Evolutionary conservation across 495 filamentous ascomycete genomes (phyloP), one percentile per base, ranked within the genome.

Genomic region (Clavariopsis aquatica): DNA sequence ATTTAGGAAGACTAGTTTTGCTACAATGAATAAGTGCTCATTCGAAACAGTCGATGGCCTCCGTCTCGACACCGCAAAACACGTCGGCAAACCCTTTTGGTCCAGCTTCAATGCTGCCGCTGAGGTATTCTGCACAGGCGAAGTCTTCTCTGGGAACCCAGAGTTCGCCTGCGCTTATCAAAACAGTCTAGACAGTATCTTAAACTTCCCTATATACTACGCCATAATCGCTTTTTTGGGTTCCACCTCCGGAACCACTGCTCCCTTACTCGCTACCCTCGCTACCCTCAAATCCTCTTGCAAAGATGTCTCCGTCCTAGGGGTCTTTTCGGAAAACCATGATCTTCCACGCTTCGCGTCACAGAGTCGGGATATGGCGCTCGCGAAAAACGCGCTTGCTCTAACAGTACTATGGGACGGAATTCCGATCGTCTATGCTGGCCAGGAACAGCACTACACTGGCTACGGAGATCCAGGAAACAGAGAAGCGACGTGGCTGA

Each of bases 321-420:
- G 89, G 31, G 86, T 80, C 3, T 95, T 95, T 75, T 61, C 86
- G 15, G 90, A 93, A 68, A 95, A 95, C 69, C 91, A 95, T 69
- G 90, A 95, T 73, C 81, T 70, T 0, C 72, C 69, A 0, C 74
- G 73, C 28, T 71, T 75, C 61, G 70, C 65, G 24, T 65, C 47
- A 4, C 45, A 67, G 1, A 75, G 63, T 26, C 45, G 52, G 23
- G 72, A 75, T 49, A 78, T 80, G 43, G 76, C 84, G 2, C 79
- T 87, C 3, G 79, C 85, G 28, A 85, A 85, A 73, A 89, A 93
- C 70, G 87, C 82, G 1, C 84, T 91, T 59, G 81, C 88, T 0
- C 90, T 87, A 70, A 87, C 81, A 22, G 83, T 93, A 57, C 84
- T 95, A 56, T 78, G 80, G 6, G 89, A 91, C 61, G 85, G 85